Percentiles rank a stretch among this genome's conserved stretches.
These are phyloP conservation scores for Cubamyces sp. DNA, from an alignment of 768 basidiomycete species.

Conservation along the genomic window DNA sequence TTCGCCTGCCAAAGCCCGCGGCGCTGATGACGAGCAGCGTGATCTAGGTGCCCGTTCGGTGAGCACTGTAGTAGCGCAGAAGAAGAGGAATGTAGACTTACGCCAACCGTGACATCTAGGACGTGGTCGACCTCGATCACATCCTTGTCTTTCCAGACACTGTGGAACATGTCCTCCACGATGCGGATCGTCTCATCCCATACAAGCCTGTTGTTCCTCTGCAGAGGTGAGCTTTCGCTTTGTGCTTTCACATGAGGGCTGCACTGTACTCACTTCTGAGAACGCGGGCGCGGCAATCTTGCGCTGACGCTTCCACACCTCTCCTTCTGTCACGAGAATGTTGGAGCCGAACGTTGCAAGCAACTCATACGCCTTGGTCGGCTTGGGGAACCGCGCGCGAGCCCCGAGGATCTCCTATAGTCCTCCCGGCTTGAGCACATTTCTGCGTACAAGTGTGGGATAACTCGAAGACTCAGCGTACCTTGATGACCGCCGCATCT, in stretches of 20 bases:
- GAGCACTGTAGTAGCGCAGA: not conserved
- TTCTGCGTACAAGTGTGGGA: not conserved
- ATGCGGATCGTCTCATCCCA: conserved; percentile 42
- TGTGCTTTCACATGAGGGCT: not conserved
- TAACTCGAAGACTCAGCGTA: not conserved
- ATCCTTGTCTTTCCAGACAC: conserved; percentile 51
- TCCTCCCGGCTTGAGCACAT: not conserved
- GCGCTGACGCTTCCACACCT: conserved; percentile 67
- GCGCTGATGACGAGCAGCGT: conserved; percentile 59
- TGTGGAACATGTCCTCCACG: conserved; percentile 38
- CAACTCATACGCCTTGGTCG: conserved; percentile 47
- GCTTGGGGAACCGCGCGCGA: conserved; percentile 60
- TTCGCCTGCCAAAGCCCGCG: conserved; percentile 57
- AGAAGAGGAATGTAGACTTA: conserved; percentile 30
- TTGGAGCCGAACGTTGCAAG: conserved; percentile 61
- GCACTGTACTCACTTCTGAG: conserved; percentile 49
- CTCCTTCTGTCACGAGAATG: conserved; percentile 66
- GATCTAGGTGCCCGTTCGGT: conserved; percentile 39
- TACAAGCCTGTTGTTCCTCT: conserved; percentile 44
- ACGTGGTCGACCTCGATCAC: conserved; percentile 49
- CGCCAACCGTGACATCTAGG: conserved; percentile 57
- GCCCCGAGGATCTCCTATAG: conserved; percentile 54
- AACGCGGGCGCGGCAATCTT: conserved; percentile 69
- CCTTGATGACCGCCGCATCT: conserved; percentile 24
- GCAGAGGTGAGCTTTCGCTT: not conserved